Evolutionary conservation across 1,284 basidiomycete genomes (phyloP).

Genomic region (Wolfiporia cocos): DNA sequence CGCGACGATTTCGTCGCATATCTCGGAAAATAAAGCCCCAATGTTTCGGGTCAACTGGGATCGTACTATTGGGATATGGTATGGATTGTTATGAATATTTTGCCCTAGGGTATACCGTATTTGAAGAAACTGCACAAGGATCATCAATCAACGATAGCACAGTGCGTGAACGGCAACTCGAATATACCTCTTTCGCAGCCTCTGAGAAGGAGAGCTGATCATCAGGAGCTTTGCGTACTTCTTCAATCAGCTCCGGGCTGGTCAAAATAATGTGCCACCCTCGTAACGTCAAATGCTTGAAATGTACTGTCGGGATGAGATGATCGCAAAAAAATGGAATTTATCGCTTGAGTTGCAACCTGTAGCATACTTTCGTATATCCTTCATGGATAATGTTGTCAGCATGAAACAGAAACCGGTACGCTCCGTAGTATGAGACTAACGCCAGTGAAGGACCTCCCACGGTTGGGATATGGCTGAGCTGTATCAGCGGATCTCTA

Average conservation of each 20-base stretch:
- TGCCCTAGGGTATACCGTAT: constrained; percentile 19
- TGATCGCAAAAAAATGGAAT: neutral
- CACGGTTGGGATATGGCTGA: constrained; percentile 27
- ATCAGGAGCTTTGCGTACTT: constrained; percentile 25
- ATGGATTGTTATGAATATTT: constrained; percentile 16
- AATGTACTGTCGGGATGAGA: constrained; percentile 8
- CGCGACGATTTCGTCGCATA: constrained; percentile 13
- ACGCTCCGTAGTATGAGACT: constrained; percentile 28
- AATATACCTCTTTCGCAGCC: constrained; percentile 22
- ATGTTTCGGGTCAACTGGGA: constrained; percentile 17
- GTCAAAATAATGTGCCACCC: constrained; percentile 23
- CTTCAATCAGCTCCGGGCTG: constrained; percentile 20
- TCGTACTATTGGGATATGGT: constrained; percentile 21
- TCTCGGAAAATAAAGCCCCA: constrained; percentile 9
- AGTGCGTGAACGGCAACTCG: neutral
- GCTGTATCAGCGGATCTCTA: no score
- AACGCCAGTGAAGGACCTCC: constrained; percentile 31
- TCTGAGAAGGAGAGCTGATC: constrained; percentile 22
- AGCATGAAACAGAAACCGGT: constrained; percentile 24
- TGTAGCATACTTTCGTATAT: constrained; percentile 27
- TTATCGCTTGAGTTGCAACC: neutral
- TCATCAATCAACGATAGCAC: neutral
- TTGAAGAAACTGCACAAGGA: constrained; percentile 14
- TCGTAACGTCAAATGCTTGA: constrained; percentile 31
- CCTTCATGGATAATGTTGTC: constrained; percentile 30